Percentiles rank a stretch among this genome's conserved stretches.
phyloP scores from a whole-genome alignment of 202 grass and related monocot genomes.

The Panicum virgatum region DNA sequence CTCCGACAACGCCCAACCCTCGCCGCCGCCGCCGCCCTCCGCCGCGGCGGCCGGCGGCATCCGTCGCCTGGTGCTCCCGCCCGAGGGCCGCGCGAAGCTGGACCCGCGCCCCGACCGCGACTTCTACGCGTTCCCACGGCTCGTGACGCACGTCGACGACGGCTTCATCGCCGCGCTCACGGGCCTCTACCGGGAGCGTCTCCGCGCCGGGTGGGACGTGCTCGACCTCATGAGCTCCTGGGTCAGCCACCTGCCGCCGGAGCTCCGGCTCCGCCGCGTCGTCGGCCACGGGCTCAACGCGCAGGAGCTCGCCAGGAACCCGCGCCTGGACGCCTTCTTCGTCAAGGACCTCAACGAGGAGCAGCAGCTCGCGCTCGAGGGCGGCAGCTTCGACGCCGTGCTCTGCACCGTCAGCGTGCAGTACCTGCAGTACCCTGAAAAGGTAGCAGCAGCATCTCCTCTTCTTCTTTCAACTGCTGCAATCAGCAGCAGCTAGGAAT shows the following conservation, averaged over 20 bases:
- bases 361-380: constrained; percentile 56
- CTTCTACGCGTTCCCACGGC: constrained; percentile 82
- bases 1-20: neutral
- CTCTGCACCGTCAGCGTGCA: constrained; percentile 85
- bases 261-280: constrained; percentile 51
- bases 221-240: constrained; percentile 97
- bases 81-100: constrained; percentile 81
- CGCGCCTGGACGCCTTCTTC: constrained; percentile 74
- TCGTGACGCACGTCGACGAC: constrained; percentile 90
- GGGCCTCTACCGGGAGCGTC: constrained; percentile 62
- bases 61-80: constrained; percentile 61
- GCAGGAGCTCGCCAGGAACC: constrained; percentile 78
- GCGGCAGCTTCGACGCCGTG: constrained; percentile 70
- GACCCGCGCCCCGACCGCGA: constrained; percentile 68
- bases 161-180: constrained; percentile 76
- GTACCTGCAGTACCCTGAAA: constrained; percentile 81
- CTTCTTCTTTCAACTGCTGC: neutral
- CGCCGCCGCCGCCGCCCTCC: constrained; percentile 2
- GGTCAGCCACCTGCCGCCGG: constrained; percentile 89
- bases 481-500: neutral
- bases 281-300: constrained; percentile 94
- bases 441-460: constrained; percentile 37
- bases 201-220: constrained; percentile 55
- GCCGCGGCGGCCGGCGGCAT: constrained; percentile 29
- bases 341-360: constrained; percentile 88